Evolutionary conservation across 176 grass and related monocot genomes (phyloP), one percentile per base, ranked within the genome.

Genomic region (Cocos nucifera): DNA sequence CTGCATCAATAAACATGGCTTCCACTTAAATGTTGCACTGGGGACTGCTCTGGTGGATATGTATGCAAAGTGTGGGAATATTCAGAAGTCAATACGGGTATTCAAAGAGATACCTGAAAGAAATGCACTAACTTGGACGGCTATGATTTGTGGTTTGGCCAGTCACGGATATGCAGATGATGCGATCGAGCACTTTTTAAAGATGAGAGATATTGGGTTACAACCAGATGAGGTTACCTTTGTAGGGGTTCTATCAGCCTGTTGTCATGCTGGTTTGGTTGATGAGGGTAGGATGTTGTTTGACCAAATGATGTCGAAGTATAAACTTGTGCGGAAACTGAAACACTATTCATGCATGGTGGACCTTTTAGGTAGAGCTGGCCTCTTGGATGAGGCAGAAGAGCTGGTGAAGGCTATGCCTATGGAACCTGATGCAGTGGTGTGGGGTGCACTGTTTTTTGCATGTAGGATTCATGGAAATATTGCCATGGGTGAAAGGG

Each of bases 271-370:
- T 12, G 81, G 89, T 67, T 69, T 85, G 73, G 77, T 88, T 53
- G 49, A 65, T 66, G 59, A 88, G 67, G 85, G 89, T 54, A 51
- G 30, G 4, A 44, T 73, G 1, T 76, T 79, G 59, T 89, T 88
- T 39, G 71, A 69, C 21, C 50, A 79, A 44, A 85, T 95, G 85
- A 63, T 53, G 44, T 76, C 65, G 22, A 81, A 82, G 58, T 95
- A 85, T 66, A 77, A 55, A 19, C 81, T 95, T 59, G 49, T 54
- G 68, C 79, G 75, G 44, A 83, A 67, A 75, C 71, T 95, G 72
- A 87, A 85, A 60, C 85, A 95, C 57, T 95, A 88, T 70, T 85
- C 89, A 54, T 95, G 89, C 67, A 88, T 95, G 75, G 77, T 95
- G 69, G 89, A 95, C 69, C 75, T 95, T 29, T 53, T 88, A 76